Percentiles rank a stretch among this genome's conserved stretches.
Evolutionary conservation across 345 rosid species (phyloP).

Genomic region (Mallotus nudiflorus): DNA sequence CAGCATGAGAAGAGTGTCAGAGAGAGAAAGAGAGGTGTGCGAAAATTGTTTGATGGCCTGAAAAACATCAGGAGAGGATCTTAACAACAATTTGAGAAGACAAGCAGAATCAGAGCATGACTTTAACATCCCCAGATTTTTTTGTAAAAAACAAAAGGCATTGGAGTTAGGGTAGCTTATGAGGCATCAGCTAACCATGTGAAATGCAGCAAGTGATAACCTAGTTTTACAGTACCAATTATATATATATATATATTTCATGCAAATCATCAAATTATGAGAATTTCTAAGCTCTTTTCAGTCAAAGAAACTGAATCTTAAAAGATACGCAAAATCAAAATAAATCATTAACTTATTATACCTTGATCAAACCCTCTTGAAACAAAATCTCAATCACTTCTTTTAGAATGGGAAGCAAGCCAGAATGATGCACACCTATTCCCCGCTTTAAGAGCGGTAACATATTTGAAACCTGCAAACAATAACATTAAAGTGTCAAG

Average conservation of each 20-base stretch:
- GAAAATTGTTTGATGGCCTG: neutral
- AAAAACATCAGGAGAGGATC: conserved; percentile 1
- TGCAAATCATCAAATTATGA: neutral
- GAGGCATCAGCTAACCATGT: neutral
- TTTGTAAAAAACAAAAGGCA: neutral
- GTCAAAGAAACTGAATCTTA: neutral
- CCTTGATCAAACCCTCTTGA: conserved; percentile 99
- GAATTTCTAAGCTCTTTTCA: neutral
- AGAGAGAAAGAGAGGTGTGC: too few species aligned
- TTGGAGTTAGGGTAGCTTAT: neutral
- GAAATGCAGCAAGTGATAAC: neutral
- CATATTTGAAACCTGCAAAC: conserved; percentile 78
- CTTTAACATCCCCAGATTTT: neutral
- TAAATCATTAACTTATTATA: conserved; percentile 10
- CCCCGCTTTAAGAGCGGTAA: conserved; percentile 97
- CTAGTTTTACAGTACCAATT: neutral
- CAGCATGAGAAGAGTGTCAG: neutral
- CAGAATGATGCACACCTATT: conserved; percentile 98
- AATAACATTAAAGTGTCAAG: neutral
- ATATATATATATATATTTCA: neutral
- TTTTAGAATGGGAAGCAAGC: conserved; percentile 94
- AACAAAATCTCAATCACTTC: conserved; percentile 97
- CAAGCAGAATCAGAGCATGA: neutral
- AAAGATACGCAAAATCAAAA: neutral
- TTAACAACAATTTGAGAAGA: neutral